Evolutionary conservation across 805 yeast species (phyloP).

Genomic region (Candida ipomoeae): DNA sequence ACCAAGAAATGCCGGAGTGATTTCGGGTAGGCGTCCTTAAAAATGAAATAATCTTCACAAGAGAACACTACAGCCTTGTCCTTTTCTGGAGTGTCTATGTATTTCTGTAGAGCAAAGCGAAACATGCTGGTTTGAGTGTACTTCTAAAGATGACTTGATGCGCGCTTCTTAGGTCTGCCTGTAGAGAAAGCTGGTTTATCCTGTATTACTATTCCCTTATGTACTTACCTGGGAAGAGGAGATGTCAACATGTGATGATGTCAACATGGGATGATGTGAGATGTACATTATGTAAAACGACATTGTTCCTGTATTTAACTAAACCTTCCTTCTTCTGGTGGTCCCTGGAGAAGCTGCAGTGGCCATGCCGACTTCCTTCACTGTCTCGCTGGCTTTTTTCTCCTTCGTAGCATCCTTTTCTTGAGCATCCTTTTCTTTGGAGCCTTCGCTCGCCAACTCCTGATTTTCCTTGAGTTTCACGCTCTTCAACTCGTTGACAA

Average conservation of each 20-base stretch:
- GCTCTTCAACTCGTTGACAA: slow-evolving; percentile 59
- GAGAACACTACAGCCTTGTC: slow-evolving; percentile 37
- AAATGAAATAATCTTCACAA: slow-evolving; percentile 52
- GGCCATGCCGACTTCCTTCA: neutral
- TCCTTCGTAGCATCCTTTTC: neutral
- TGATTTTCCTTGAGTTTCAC: slow-evolving; percentile 45
- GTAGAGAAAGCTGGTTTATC: neutral
- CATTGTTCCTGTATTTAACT: neutral
- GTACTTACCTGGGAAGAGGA: too few species aligned
- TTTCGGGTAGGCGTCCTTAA: slow-evolving; percentile 63
- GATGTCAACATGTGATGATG: too few species aligned
- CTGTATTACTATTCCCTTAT: neutral
- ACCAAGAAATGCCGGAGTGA: slow-evolving; percentile 56
- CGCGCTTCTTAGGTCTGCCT: neutral
- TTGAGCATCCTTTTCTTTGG: neutral
- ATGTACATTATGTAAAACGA: too few species aligned
- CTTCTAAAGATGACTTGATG: neutral
- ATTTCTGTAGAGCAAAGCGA: slow-evolving; percentile 44
- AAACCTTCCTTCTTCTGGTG: slow-evolving; percentile 16
- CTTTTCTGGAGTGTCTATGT: slow-evolving; percentile 45
- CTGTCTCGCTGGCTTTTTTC: neutral
- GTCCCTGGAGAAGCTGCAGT: neutral
- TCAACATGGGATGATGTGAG: too few species aligned
- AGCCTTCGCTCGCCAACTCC: slow-evolving; percentile 30
- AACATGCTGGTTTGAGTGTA: slow-evolving; percentile 36